Conservation (phyloP, 1,139 yeast genomes). For the Suhomyces ambrosiae region DNA sequence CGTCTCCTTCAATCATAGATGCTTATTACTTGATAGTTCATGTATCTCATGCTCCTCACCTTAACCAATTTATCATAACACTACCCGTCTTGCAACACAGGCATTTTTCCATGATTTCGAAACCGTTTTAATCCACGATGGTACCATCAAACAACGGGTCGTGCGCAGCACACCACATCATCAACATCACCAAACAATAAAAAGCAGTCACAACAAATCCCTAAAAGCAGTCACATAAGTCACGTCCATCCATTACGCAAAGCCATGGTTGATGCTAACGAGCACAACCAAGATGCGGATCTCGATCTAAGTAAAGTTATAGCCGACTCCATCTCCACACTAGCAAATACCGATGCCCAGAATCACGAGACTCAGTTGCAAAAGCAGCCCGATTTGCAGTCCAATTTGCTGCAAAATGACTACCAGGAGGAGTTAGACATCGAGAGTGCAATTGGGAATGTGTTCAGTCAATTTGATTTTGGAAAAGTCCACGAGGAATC, state of each 20-base stretch:
- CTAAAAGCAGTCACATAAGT: slow-evolving; percentile 18
- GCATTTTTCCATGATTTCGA: no score
- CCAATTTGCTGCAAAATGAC: slow-evolving; percentile 14
- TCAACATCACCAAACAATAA: slow-evolving; percentile 2
- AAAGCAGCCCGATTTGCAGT: slow-evolving; percentile 2
- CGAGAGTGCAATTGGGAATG: slow-evolving; percentile 43
- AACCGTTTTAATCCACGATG: no score
- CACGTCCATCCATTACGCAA: slow-evolving; percentile 6
- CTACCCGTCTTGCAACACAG: no score
- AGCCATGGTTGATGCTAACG: slow-evolving; percentile 8
- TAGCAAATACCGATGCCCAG: slow-evolving; percentile 9
- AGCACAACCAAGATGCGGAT: slow-evolving; percentile 10
- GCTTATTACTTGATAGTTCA: no score
- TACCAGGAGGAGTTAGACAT: slow-evolving; percentile 21
- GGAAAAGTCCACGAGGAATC: slow-evolving; percentile 2
- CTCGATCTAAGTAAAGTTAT: slow-evolving; percentile 17
- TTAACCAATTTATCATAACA: no score
- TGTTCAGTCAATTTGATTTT: slow-evolving; percentile 34
- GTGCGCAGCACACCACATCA: slow-evolving; percentile 3
- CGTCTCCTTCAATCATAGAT: no score
- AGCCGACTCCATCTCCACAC: slow-evolving; percentile 16
- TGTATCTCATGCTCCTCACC: no score
- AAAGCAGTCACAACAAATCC: slow-evolving; percentile 12
- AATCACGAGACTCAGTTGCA: slow-evolving; percentile 6
- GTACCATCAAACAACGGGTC: no score